Base-by-base conservation (phyloP, 2,329 filamentous ascomycete genomes). In the Aspergillus hortae region DNA sequence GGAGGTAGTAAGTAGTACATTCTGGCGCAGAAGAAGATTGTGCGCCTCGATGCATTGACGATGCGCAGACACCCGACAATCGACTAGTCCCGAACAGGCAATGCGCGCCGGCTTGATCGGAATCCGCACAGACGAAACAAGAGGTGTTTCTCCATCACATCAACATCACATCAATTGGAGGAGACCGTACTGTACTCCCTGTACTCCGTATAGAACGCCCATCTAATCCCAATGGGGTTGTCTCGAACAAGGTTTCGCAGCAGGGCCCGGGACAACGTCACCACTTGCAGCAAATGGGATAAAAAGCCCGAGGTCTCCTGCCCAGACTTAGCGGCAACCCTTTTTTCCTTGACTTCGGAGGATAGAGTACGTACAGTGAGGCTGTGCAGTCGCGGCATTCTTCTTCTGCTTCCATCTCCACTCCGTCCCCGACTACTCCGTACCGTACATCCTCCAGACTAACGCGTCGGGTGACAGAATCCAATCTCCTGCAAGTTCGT, bases 331-430 rank as follows among this genome's bases (percentile, higher is more conserved):
- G 43, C 33, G 25, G 7, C n/a, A 45, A 45, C 7, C 33, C 43
- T 45, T 33, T 32, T 25, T 32, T 25, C 17, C 43, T 33, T 25
- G 15, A n/a, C 43, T 17, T 17, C 17, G 17, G 17, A 17, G 17
- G 17, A 17, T 17, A 19, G 19, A 19, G 19, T 19, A 19, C 19
- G 19, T 40, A n/a, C 6, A n/a, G 15, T 45, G 43, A 45, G 43
- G 43, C 43, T 45, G 43, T 45, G 43, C 43, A 27, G 25, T 45
- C 43, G 43, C n/a, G 25, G 43, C 43, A 32, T 33, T 44, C 17
- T 27, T 25, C 4, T 17, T 17, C 11, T 30, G 23, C 23, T 23
- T 23, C 23, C 23, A 5, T 23, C 6, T 5, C 23, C 27, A 30
- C 27, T 30, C 27, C 27, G 27, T 30, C 23, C 27, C 27, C 27